phyloP scores from a whole-genome alignment of 176 grass and related monocot species.

The Oropetium thomaeum region DNA sequence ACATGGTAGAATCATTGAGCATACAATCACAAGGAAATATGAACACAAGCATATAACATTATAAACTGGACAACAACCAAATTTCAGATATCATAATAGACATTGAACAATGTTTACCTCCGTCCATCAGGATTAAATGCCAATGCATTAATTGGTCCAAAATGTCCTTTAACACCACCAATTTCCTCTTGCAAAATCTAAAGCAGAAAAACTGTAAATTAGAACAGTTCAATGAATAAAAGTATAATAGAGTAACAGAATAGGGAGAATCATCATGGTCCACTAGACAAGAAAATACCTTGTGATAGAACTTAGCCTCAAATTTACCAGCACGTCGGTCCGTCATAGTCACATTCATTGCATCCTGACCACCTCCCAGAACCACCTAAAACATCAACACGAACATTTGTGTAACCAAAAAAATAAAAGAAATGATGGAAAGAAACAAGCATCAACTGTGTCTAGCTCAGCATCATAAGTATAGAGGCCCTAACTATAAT shows the following conservation, averaged over 20 bases:
- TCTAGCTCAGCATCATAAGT: not conserved
- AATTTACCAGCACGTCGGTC: slow-evolving; percentile 86
- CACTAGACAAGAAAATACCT: slow-evolving; percentile 25
- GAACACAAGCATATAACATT: not conserved
- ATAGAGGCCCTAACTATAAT: not conserved
- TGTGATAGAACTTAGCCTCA: slow-evolving; percentile 91
- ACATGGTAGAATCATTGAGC: slow-evolving; percentile 42
- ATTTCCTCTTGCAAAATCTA: slow-evolving; percentile 96
- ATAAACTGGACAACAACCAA: not conserved
- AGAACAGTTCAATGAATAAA: not conserved
- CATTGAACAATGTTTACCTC: slow-evolving; percentile 48
- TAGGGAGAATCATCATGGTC: not conserved
- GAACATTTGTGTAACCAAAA: not conserved
- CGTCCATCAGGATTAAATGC: slow-evolving; percentile 91
- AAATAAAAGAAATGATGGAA: not conserved
- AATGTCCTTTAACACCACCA: slow-evolving; percentile 95
- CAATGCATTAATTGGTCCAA: slow-evolving; percentile 86
- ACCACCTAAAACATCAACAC: slow-evolving; percentile 59
- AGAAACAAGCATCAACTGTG: not conserved
- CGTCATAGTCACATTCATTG: slow-evolving; percentile 77
- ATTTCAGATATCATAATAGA: slow-evolving; percentile 1
- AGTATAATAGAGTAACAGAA: not conserved
- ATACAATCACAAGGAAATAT: slow-evolving; percentile 7
- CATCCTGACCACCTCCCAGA: slow-evolving; percentile 79
- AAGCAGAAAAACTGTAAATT: not conserved